These are phyloP conservation scores for Candida methanosorbosa DNA, from an alignment of 805 yeast genomes.

Conservation along the genomic window DNA sequence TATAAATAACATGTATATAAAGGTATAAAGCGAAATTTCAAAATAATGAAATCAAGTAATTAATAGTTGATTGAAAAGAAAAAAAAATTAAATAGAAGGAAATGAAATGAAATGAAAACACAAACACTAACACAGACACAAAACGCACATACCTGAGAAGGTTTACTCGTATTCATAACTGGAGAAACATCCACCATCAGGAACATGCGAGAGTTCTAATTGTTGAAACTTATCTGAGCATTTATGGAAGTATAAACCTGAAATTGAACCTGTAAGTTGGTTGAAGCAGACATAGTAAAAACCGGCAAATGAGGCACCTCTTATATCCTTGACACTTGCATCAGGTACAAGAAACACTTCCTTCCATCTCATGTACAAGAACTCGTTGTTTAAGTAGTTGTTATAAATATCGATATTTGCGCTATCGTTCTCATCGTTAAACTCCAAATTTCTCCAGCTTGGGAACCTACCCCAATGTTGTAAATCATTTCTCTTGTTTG, in stretches of 20 bases:
- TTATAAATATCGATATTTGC: constrained; percentile 17
- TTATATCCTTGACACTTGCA: constrained; percentile 48
- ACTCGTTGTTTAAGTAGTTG: constrained; percentile 28
- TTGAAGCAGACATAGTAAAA: constrained; percentile 83
- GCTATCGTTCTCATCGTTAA: constrained; percentile 21
- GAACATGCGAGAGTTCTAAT: constrained; percentile 50
- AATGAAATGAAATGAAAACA: not conserved
- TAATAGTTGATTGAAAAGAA: not conserved
- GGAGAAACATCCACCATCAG: constrained; percentile 35
- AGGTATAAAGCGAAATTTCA: no score
- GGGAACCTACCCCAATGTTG: constrained; percentile 56
- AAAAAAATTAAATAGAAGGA: not conserved
- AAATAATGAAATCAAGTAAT: no score
- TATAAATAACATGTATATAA: no score
- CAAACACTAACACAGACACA: not conserved
- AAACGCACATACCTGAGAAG: not conserved
- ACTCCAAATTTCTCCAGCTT: constrained; percentile 24
- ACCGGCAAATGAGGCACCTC: constrained; percentile 85
- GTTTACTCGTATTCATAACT: constrained; percentile 20
- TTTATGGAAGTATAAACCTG: constrained; percentile 77
- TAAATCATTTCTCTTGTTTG: constrained; percentile 40
- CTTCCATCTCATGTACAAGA: constrained; percentile 90
- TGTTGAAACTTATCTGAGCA: constrained; percentile 77
- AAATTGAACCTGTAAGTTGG: constrained; percentile 63
- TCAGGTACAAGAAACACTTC: constrained; percentile 83